These are phyloP conservation scores for Chaetothyriales sp. DNA, from an alignment of 2,329 filamentous ascomycete genomes.

Conservation along the genomic window DNA sequence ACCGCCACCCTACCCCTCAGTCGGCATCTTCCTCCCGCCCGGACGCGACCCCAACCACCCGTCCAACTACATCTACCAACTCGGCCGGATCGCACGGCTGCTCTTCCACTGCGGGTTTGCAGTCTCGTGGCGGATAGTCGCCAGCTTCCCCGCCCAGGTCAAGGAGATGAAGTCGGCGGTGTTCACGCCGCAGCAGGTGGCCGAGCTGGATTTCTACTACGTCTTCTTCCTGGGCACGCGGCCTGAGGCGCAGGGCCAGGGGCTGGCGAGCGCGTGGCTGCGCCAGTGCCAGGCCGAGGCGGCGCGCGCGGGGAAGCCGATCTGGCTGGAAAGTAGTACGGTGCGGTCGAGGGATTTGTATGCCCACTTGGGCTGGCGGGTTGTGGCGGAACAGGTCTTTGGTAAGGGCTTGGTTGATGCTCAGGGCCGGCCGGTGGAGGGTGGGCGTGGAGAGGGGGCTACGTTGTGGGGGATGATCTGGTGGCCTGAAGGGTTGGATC, in stretches of 20 bases:
- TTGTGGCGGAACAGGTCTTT: slow-evolving; percentile 8
- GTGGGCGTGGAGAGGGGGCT: neutral
- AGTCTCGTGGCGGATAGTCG: neutral
- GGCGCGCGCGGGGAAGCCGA: slow-evolving; percentile 1
- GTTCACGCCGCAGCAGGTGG: neutral
- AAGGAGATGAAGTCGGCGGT: neutral
- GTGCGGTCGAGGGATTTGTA: slow-evolving; percentile 13
- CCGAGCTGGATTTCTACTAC: neutral
- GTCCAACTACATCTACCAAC: neutral
- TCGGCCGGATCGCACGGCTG: neutral
- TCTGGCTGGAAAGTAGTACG: slow-evolving; percentile 14
- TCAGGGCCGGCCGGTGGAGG: slow-evolving; percentile 3
- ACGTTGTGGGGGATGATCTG: neutral
- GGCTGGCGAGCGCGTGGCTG: neutral
- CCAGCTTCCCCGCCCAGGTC: neutral
- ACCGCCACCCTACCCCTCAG: neutral
- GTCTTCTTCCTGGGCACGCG: neutral
- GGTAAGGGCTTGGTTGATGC: slow-evolving; percentile 9
- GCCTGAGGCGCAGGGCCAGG: neutral
- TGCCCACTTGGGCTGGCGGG: slow-evolving; percentile 9
- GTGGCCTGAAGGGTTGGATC: neutral
- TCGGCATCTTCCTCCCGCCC: neutral
- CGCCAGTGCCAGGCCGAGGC: neutral
- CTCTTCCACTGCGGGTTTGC: neutral
- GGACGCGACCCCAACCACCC: neutral